Base-by-base conservation (phyloP, 768 basidiomycete genomes). In the Panaeolus papilionaceus region DNA sequence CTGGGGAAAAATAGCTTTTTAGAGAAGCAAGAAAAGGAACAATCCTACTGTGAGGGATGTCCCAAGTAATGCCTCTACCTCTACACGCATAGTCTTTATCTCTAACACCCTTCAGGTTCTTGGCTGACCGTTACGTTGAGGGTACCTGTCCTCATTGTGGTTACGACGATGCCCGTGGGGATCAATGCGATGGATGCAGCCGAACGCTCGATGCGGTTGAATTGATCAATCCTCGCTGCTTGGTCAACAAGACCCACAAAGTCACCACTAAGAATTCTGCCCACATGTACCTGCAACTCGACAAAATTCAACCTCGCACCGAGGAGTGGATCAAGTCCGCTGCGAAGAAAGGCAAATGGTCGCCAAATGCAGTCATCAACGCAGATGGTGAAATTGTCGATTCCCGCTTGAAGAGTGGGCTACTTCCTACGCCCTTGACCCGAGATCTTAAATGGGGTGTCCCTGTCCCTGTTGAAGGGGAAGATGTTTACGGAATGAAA, bases 91-190 rank as follows among this genome's bases (percentile, higher is more conserved):
- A 14, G 20, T 42, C 20, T 66, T 68, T 49, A 26, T 20, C 18
- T 40, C 44, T 62, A 33, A 49, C 45, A 14, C 16, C 63, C 37
- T 40, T 4, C 68, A 94, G 94, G 72, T 99, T 98, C 81, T 80
- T 99, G 40, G 98, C 98, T 20, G 98, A 99, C 80, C 92, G 98
- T 65, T 99, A 92, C 79, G 96, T 99, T 0, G 97, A 99, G 78
- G 98, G 98, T n/a, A 94, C 88, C 39, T 99, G 98, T 76, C 98
- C 98, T 0, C 86, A 98, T 78, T 99, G 98, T 75, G 87, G 86
- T 61, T 95, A 90, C 70, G 92, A 95, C 67, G 98, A 98, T 73
- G 98, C 97, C 39, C 92, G 98, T 40, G 98, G 98, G 8, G 98
- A 99, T 77, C 98, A 99, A 81, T 99, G 98, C 78, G 98, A 99